A percentile compares a stretch with the other conserved stretches of the same genome.
Evolutionary conservation across 2,329 filamentous ascomycete species (phyloP).

Genomic region (Colletotrichum shisoi): DNA sequence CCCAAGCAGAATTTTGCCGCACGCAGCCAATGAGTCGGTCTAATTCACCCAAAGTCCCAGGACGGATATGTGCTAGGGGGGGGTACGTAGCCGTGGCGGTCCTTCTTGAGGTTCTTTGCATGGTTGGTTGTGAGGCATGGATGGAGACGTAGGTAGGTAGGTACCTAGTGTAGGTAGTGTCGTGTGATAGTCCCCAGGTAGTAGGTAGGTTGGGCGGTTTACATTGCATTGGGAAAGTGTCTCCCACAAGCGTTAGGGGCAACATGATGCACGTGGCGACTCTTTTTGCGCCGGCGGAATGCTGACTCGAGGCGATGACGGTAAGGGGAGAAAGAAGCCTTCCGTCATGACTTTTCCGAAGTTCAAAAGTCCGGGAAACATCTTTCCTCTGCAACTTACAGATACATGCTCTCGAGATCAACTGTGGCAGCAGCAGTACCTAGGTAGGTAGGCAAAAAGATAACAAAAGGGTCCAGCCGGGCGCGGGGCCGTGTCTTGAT

Average conservation of each 20-base stretch:
- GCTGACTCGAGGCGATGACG: conserved; percentile 15
- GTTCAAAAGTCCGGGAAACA: neutral
- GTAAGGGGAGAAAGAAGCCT: neutral
- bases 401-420: neutral
- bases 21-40: conserved; percentile 13
- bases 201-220: too few relatives aligned
- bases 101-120: too few relatives aligned
- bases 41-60: neutral
- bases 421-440: neutral
- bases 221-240: neutral
- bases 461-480: conserved; percentile 1
- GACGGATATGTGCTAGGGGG: neutral
- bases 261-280: conserved; percentile 5
- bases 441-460: neutral
- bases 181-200: too few relatives aligned
- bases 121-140: too few relatives aligned
- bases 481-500: conserved; percentile 16
- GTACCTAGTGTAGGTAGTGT: too few relatives aligned
- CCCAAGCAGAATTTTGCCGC: conserved; percentile 30
- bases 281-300: neutral
- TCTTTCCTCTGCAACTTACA: neutral
- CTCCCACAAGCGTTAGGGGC: neutral
- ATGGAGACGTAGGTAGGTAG: neutral
- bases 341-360: neutral
- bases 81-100: too few relatives aligned